Base-by-base conservation (phyloP, 176 grass and related monocot species). In the Microstegium vimineum region DNA sequence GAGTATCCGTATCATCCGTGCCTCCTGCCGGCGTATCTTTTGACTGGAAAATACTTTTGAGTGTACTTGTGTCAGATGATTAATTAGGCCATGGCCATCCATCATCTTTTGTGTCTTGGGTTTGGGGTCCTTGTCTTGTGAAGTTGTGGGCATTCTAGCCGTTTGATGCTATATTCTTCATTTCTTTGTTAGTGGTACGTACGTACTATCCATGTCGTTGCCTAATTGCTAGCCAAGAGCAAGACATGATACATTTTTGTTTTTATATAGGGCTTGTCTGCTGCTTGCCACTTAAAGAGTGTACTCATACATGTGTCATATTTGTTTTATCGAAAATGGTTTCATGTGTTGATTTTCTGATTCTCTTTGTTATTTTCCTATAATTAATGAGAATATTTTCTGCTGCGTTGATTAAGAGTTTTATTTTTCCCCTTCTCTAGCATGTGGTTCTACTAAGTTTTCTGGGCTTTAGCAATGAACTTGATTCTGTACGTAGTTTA, bases 1-100 rank as follows among this genome's bases (percentile, higher is more conserved):
- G 79, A 79, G 62, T 68, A 73, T 14, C 49, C 60, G 74, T 60
- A 86, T 82, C n/a, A n/a, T n/a, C n/a, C n/a, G n/a, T n/a, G n/a
- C n/a, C n/a, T n/a, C n/a, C n/a, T n/a, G n/a, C 60, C 37, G 30
- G 83, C 47, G 54, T 73, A 86, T 82, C 83, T 86, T 90, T 90
- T 79, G 88, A 86, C 88, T 66, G n/a, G 28, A 74, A 86, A 90
- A 49, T 73, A 78, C 67, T 86, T 86, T 73, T 68, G 23, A 68
- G 60, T 78, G 83, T 82, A 82, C 88, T 86, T 74, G 71, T 40
- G 85, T n/a, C 8, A 11, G 46, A 77, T 81, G 72, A 82, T 65
- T 76, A 84, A 80, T 60, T 66, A 85, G 32, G 66, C 51, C 70
- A n/a, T n/a, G n/a, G n/a, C n/a, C n/a, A n/a, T n/a, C n/a, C n/a